Evolutionary conservation across 2,329 filamentous ascomycete species (phyloP), one percentile per base, ranked within the genome.

Genomic region (Penicillium polonicum): DNA sequence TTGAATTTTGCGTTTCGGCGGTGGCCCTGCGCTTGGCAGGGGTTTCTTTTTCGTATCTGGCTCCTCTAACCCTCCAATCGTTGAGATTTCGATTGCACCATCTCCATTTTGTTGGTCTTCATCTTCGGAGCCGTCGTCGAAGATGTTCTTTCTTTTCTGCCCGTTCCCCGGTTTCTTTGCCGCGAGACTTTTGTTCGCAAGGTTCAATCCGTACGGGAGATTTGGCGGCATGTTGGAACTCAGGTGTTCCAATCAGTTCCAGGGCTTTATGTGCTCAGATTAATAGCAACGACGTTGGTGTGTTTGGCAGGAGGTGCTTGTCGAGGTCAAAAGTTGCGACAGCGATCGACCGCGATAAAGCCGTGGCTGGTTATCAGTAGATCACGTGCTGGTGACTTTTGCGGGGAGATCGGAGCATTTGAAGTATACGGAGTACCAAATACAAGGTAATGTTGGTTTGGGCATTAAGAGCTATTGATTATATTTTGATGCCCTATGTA

Each of bases 121-220:
- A 33, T 33, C 75, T 36, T 77, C 77, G 1, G 76, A 77, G 46
- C 77, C 76, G 17, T 72, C 70, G 46, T 76, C 78, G 64, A 80
- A 80, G 36, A 80, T 73, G 13, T 74, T 73, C 58, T 80, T 81
- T 59, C 79, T 78, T 62, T 80, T 81, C 60, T 78, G 75, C 35
- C 68, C 68, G 13, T 68, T 62, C 21, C 69, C 68, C n/a, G 69
- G 63, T 44, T 70, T 70, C n/a, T 60, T 62, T 52, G 56, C 46
- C 5, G 31, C 31, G 2, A 33, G 31, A 63, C 75, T 70, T 49
- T 77, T 77, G 54, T 67, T 75, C 2, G 72, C 58, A 15, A 79
- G 61, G 43, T 76, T 80, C 21, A 81, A 72, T n/a, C 78, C 78
- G 60, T 73, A 73, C 1, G 72, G 72, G 29, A 78, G 68, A 23